Conservation (phyloP, 73 alveolate genomes). For the Tetrahymena thermophila region DNA sequence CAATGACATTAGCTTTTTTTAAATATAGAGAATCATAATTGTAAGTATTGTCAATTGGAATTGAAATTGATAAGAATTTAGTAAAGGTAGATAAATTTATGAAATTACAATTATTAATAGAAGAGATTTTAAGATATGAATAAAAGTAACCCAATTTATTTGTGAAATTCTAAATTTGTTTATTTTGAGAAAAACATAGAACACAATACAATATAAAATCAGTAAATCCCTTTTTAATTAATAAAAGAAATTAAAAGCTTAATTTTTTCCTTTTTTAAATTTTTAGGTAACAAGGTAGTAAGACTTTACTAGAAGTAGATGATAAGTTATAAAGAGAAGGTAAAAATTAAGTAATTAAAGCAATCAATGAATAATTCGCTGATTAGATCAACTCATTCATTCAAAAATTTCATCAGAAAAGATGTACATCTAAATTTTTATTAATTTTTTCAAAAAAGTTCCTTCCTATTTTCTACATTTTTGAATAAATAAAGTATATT, state of each 20-base stretch:
- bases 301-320: background rate
- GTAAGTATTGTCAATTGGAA: no score
- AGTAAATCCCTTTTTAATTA: background rate
- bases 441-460: no score
- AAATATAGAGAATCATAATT: no score
- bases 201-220: background rate
- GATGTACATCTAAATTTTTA: no score
- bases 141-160: background rate
- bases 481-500: no score
- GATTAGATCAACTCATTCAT: no score
- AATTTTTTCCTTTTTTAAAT: background rate
- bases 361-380: no score
- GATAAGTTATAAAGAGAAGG: background rate
- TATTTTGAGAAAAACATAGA: background rate
- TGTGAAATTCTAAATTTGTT: background rate
- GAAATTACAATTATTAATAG: no score
- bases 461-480: no score
- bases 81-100: background rate
- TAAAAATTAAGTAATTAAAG: background rate
- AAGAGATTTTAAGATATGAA: background rate
- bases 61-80: no score
- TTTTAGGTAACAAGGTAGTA: background rate
- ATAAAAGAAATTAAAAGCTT: background rate
- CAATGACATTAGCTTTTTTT: no score
- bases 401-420: no score